A percentile compares a stretch with the other conserved stretches of the same genome.
These are phyloP conservation scores for Daphne laureola DNA, from an alignment of 441 rosid species.

Conservation along the genomic window DNA sequence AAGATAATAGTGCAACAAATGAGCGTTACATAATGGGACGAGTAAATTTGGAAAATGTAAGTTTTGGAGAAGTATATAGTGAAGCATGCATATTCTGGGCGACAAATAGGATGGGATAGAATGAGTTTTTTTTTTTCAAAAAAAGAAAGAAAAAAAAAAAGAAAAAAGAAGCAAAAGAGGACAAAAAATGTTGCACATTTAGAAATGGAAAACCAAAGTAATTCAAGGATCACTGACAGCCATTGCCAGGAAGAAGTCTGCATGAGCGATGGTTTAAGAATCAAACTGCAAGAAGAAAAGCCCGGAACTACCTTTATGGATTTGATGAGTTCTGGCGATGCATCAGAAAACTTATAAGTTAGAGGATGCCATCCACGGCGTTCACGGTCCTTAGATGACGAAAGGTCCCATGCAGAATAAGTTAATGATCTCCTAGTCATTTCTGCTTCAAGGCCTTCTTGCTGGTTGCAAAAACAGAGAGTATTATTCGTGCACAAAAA, in stretches of 20 bases:
- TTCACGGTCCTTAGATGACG: conserved; percentile 69
- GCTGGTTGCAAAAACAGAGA: conserved; percentile 36
- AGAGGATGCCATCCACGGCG: conserved; percentile 99
- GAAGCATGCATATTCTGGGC: no score
- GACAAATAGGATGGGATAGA: no score
- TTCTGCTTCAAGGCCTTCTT: conserved; percentile 77
- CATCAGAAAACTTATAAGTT: conserved; percentile 84
- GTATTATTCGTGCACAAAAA: conserved; percentile 4
- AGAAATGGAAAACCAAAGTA: background rate
- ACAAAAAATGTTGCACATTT: background rate
- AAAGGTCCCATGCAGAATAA: conserved; percentile 88
- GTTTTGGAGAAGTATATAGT: no score
- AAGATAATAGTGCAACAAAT: background rate
- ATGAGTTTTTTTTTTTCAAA: no score
- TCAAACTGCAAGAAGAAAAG: background rate
- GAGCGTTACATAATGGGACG: background rate
- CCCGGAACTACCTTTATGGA: conserved; percentile 63
- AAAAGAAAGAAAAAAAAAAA: no score
- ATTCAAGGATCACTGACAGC: no score
- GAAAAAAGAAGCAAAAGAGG: background rate
- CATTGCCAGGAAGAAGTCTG: no score
- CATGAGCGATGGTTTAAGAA: no score
- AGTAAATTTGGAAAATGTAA: background rate
- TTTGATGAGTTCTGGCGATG: conserved; percentile 60
- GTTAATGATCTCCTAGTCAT: conserved; percentile 80